These are phyloP conservation scores for Hemerocallis citrina DNA, from an alignment of 106 monocot genomes.

Conservation along the genomic window DNA sequence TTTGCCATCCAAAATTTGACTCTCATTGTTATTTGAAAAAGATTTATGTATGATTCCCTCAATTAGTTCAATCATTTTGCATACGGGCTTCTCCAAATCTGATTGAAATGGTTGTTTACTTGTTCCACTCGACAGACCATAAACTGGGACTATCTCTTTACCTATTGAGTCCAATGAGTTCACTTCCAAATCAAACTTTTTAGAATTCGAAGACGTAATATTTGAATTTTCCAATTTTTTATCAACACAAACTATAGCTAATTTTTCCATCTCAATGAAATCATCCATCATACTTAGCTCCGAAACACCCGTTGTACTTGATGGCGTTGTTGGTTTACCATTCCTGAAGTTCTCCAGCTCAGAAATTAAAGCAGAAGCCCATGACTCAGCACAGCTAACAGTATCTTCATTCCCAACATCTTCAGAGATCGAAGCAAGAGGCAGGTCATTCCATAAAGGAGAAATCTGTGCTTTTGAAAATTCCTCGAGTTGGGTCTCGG, in stretches of 20 bases:
- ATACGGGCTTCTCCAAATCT: constrained; percentile 25
- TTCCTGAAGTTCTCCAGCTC: constrained; percentile 55
- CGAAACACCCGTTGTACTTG: constrained; percentile 27
- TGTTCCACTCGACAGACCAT: neutral
- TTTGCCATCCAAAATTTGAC: constrained; percentile 9
- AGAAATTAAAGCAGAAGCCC: constrained; percentile 63
- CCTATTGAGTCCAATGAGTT: constrained; percentile 10
- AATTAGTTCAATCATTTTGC: constrained; percentile 35
- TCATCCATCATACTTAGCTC: constrained; percentile 68
- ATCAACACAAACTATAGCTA: constrained; percentile 30
- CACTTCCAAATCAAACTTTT: constrained; percentile 6
- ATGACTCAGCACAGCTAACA: constrained; percentile 52
- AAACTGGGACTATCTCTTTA: constrained; percentile 25
- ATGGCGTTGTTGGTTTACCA: constrained; percentile 25
- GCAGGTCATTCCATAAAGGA: constrained; percentile 14
- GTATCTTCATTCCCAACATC: constrained; percentile 30
- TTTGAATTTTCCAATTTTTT: constrained; percentile 11
- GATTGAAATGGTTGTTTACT: constrained; percentile 5
- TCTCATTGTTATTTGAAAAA: neutral
- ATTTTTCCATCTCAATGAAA: constrained; percentile 66
- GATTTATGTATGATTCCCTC: constrained; percentile 40
- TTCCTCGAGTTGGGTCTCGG: constrained; percentile 37
- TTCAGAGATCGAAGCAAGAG: constrained; percentile 31
- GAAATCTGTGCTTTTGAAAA: constrained; percentile 15
- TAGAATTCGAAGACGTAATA: neutral